Evolutionary conservation across 2,329 filamentous ascomycete genomes (phyloP), one percentile per base, ranked within the genome.

Genomic region (Alternaria tenuissima): DNA sequence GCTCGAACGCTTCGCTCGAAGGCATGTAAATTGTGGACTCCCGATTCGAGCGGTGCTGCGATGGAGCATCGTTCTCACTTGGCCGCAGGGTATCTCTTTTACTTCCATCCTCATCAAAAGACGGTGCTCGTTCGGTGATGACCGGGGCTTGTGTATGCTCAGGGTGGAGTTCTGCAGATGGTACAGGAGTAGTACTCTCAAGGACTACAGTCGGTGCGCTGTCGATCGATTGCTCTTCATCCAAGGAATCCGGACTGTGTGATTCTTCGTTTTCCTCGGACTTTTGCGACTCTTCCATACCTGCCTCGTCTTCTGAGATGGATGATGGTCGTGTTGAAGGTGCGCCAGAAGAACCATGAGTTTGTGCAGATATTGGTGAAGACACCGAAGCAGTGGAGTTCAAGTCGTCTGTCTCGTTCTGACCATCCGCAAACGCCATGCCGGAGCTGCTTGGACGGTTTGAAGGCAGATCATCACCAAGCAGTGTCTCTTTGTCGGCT

Each of bases 391-490:
- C 72, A 39, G 76, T 65, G 28, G 76, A 78, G 52, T 75, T 71
- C 46, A 74, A 60, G 61, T 78, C 76, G 54, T 79, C 77, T 12
- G 65, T 60, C 62, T 78, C 76, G 22, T 66, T 53, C 36, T 72
- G 76, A 52, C 62, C 71, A 36, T 54, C 65, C 26, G 87, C 83
- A 58, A 88, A 80, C 28, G 82, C 84, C 60, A 87, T 82, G 12
- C 81, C 86, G 39, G 87, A 87, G 67, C 88, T 88, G 24, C 70
- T 67, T 22, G 59, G 57, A 7, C 62, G 52, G 16, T 57, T 26
- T 14, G 62, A 51, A 8, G 62, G 52, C 41, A 43, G 55, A 39
- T 67, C 63, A 28, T 69, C 69, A 39, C 51, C 66, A 24, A 56
- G 39, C 12, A 64, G 56, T 42, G 57, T 67, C 43, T 67, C 66